Evolutionary conservation across 2,329 filamentous ascomycete genomes (phyloP), one percentile per base, ranked within the genome.

Genomic region (Huntiella bhutanensis): DNA sequence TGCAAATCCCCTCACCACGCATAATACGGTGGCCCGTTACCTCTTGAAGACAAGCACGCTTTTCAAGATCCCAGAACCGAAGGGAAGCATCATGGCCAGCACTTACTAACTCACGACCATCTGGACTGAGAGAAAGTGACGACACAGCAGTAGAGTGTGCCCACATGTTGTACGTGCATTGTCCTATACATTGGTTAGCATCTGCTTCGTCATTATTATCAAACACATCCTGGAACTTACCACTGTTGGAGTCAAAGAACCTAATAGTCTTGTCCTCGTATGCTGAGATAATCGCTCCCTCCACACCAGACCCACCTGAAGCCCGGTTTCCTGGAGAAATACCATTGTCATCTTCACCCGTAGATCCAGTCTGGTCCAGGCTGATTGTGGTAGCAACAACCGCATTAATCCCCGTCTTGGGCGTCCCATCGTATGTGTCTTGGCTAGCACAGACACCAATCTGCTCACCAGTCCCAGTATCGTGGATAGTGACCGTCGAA

Each of bases 131-230:
- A 0, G 85, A 92, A 4, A 98, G 71, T 19, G 83, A 81, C 1
- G 91, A 92, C 53, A 98, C 95, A 48, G 91, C 80, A 3, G 87
- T 82, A 1, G 91, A 86, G 56, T 98, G 91, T 4, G 91, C 91
- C 50, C 96, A 76, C 91, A 98, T 98, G 57, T 82, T 92, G 64
- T 98, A 98, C 52, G 91, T 96, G 65, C 87, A 95, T 85, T 98
- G 91, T 48, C 91, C 91, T 96, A 43, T 53, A n/a, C 5, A 49
- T 4, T 13, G 4, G 34, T 33, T 28, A 49, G 32, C 45, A 5
- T 11, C 41, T 33, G 7, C 19, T 32, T 44, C 42, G 32, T 11
- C 33, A 13, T 17, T 28, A 6, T 28, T 35, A 19, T 34, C 39
- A 10, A 7, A 33, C 16, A 40, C 17, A n/a, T 15, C 22, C 16